Evolutionary conservation across 176 grass and related monocot species (phyloP), one percentile per base, ranked within the genome.

Genomic region (Raddia guianensis): DNA sequence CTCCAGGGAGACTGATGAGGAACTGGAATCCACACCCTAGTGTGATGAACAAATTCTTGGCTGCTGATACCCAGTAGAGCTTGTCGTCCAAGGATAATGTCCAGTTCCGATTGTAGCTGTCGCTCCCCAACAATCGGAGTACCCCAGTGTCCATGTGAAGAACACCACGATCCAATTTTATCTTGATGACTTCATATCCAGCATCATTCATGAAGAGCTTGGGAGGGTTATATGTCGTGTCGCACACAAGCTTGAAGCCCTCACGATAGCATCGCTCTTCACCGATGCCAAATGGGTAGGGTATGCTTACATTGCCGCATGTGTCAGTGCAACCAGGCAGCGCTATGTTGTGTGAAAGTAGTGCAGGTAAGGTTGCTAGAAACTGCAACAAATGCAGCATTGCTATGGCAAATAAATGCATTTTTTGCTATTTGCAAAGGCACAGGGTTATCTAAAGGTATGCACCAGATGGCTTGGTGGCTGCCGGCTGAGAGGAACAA

Each of bases 281-380:
- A 32, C 19, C 9, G 12, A 61, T 9, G 20, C 73, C 55, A 4
- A 76, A 76, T 0, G 73, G 73, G 42, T 61, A 76, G 32, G 73
- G 73, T 9, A 76, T 61, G 42, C n/a, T 76, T 76, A 76, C 44
- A 12, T 75, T 61, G 42, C 73, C 12, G 12, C 73, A 61, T 76
- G n/a, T 61, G 12, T 56, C 59, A 19, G 7, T 1, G 73, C 73
- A 76, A 13, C 47, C 59, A 42, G 56, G 73, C 19, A 8, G 46
- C 9, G 42, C 56, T 5, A 16, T 5, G 42, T 16, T 33, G 43
- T 43, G 2, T 27, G 12, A 32, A 57, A 60, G 40, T 61, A 61
- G 73, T 8, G 14, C 3, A 32, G 59, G 43, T 56, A 47, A 0
- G 42, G 12, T 33, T 43, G 73, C 12, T 4, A 76, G 19, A 61